These are phyloP conservation scores for Marasmius oreades DNA, from an alignment of 1,284 basidiomycete genomes.

Conservation along the genomic window DNA sequence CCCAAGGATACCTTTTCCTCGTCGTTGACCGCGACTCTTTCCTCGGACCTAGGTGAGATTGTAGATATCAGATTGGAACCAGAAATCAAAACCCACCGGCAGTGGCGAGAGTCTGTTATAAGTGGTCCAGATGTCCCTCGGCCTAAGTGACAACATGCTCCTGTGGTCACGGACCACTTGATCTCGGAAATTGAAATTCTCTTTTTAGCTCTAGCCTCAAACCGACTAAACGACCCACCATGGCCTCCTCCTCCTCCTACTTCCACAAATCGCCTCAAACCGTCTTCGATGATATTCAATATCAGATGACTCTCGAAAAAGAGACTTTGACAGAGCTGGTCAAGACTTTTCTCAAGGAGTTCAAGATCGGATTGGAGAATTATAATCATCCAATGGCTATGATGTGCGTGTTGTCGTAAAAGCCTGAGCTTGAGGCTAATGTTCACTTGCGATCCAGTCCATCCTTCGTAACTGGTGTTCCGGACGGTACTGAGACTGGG, in stretches of 20 bases:
- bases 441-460: constrained; percentile 47
- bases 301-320: constrained; percentile 65
- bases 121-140: too few relatives aligned
- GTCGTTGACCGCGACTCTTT: too few relatives aligned
- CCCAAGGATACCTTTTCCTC: too few relatives aligned
- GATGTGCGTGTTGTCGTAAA: constrained; percentile 72
- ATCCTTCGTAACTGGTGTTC: constrained; percentile 87
- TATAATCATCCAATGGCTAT: constrained; percentile 86
- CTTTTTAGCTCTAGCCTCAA: too few relatives aligned
- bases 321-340: constrained; percentile 67
- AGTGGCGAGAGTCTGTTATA: too few relatives aligned
- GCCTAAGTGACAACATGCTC: too few relatives aligned
- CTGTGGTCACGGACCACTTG: too few relatives aligned
- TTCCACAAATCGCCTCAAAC: constrained; percentile 24
- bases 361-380: constrained; percentile 61
- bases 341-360: constrained; percentile 77
- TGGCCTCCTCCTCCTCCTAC: constrained; percentile 22
- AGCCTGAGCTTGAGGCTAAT: neutral
- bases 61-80: too few relatives aligned
- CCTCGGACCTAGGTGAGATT: too few relatives aligned
- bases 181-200: too few relatives aligned
- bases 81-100: too few relatives aligned
- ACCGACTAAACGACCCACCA: too few relatives aligned
- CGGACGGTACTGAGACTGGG: constrained; percentile 90
- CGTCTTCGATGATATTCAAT: constrained; percentile 52